Percentiles rank a stretch among this genome's conserved stretches.
Evolutionary conservation across 768 basidiomycete genomes (phyloP).

Genomic region (Rhizopogon vulgaris): DNA sequence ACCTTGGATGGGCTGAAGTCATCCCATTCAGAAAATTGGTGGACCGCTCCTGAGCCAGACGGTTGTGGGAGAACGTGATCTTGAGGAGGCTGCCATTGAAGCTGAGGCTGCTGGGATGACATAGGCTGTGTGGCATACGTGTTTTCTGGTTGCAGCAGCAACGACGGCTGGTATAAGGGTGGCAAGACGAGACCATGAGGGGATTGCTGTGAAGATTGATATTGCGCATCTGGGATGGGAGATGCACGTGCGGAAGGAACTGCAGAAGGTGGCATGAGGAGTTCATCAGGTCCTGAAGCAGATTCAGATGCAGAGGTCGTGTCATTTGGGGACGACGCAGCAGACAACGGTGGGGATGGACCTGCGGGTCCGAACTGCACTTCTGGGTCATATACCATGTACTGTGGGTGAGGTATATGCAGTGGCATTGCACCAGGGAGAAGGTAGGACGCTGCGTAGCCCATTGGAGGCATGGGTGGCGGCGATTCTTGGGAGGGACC

Average conservation of each 20-base stretch:
- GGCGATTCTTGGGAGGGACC: neutral
- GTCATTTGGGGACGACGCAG: conserved; percentile 39
- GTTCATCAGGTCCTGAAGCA: conserved; percentile 6
- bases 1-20: conserved; percentile 1
- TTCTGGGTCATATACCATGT: conserved; percentile 22
- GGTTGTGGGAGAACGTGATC: neutral
- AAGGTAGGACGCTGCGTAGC: neutral
- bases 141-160: conserved; percentile 9
- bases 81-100: conserved; percentile 4
- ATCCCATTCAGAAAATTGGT: conserved; percentile 8
- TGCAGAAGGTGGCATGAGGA: conserved; percentile 10
- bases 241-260: conserved; percentile 6
- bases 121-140: conserved; percentile 6
- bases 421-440: conserved; percentile 4
- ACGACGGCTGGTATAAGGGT: neutral
- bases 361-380: conserved; percentile 28
- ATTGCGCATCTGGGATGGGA: conserved; percentile 11
- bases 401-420: conserved; percentile 13
- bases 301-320: conserved; percentile 12
- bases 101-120: conserved; percentile 2
- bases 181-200: neutral
- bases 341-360: conserved; percentile 50
- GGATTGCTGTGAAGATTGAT: conserved; percentile 10
- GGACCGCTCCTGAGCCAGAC: neutral
- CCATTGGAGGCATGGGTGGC: neutral